Base-by-base conservation (phyloP, 2,329 filamentous ascomycete genomes). In the Penicillium nordicum region DNA sequence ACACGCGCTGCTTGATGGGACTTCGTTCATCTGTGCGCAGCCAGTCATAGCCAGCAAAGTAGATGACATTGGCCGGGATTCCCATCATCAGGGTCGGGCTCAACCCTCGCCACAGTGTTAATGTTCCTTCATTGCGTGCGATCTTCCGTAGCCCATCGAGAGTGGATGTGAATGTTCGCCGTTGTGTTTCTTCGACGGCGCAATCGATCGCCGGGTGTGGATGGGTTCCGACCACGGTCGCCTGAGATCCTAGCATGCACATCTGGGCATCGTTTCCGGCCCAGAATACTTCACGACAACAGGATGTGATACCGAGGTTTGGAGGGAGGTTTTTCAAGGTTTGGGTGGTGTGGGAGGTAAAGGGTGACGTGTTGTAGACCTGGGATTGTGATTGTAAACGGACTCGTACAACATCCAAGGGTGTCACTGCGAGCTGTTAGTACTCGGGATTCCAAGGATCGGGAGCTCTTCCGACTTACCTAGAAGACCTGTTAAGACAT, bases 11-110 rank as follows among this genome's bases (percentile, higher is more conserved):
- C 36, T 81, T 82, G 60, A 97, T 83, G 0, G 92, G 92, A 64
- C 90, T 96, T 41, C 77, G 78, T 1, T 80, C 78, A 66, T 90
- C 88, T 62, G 83, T 89, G 36, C 94, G 87, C 57, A 99, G 74
- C 88, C 92, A 97, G 70, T 99, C 94, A 74, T 99, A 99, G 38
- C 94, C 94, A 12, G 94, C 95, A 69, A 97, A 97, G 76, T 99
- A 99, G 63, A 99, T 97, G 64, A 99, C 94, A 72, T 99, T 99
- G 27, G 87, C 91, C 0, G 94, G 94, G 6, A 99, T 84, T 0
- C 92, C 87, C 94, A 99, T 99, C 62, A 92, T 83, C 23, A 99
- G 78, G 0, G 94, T 99, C 0, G 94, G 93, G n/a, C 90, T 95
- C 5, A 99, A 79, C 0, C 94, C 94, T 59, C 94, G 84, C 93